phyloP scores from a whole-genome alignment of 805 yeast genomes.

The Ogataea minuta region DNA sequence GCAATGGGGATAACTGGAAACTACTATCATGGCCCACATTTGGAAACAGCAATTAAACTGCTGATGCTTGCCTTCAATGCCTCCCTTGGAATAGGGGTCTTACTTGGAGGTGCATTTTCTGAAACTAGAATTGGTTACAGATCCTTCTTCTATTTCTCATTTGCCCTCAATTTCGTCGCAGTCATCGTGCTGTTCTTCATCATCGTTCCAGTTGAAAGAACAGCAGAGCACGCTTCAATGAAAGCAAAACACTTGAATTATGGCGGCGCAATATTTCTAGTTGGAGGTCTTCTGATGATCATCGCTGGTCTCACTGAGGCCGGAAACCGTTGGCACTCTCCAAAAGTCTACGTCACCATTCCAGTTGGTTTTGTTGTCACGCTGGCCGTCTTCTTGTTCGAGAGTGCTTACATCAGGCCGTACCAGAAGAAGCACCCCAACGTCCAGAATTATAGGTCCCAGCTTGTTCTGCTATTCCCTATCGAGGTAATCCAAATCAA shows the following conservation, averaged over 20 bases:
- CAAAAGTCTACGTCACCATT: constrained; percentile 42
- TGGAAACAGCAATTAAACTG: constrained; percentile 15
- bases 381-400: constrained; percentile 31
- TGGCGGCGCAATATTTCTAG: constrained; percentile 22
- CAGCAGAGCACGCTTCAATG: constrained; percentile 24
- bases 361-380: constrained; percentile 38
- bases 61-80: constrained; percentile 25
- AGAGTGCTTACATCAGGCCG: constrained; percentile 22
- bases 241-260: constrained; percentile 13
- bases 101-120: constrained; percentile 46
- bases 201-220: constrained; percentile 30
- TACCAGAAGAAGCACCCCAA: constrained; percentile 10
- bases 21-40: constrained; percentile 21
- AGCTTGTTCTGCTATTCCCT: constrained; percentile 23
- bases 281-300: constrained; percentile 38
- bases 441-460: constrained; percentile 15
- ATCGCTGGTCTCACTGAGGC: constrained; percentile 47
- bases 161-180: constrained; percentile 29
- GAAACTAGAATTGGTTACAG: constrained; percentile 38
- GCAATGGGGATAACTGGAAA: constrained; percentile 23
- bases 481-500: constrained; percentile 20
- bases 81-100: constrained; percentile 38
- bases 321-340: constrained; percentile 41
- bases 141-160: constrained; percentile 38
- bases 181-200: constrained; percentile 22